Percentiles rank a stretch among this genome's conserved stretches.
These are phyloP conservation scores for Xylaria sp. DNA, from an alignment of 2,329 filamentous ascomycete species.

Conservation along the genomic window DNA sequence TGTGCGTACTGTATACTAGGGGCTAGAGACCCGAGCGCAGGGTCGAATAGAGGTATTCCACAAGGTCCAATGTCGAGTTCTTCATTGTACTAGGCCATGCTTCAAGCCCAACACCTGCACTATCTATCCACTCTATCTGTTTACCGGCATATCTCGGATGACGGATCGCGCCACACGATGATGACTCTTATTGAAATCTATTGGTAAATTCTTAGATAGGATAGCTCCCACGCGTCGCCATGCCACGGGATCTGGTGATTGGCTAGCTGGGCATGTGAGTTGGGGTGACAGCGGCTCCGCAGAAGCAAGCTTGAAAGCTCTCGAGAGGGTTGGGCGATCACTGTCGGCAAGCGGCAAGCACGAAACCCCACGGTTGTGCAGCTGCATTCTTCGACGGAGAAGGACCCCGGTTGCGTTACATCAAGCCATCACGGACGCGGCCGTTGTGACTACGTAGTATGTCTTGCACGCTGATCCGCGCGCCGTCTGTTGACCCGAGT, in stretches of 20 bases:
- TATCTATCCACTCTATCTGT: neutral
- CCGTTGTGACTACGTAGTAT: constrained; percentile 36
- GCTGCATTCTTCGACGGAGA: constrained; percentile 33
- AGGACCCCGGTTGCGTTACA: constrained; percentile 45
- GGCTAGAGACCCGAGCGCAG: too few species aligned
- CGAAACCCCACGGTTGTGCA: constrained; percentile 42
- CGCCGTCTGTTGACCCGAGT: constrained; percentile 22
- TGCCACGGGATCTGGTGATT: constrained; percentile 45
- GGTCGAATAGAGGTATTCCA: neutral
- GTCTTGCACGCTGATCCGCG: constrained; percentile 29
- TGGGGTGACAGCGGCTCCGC: constrained; percentile 36
- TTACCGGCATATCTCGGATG: constrained; percentile 33
- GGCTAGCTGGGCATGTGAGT: constrained; percentile 42
- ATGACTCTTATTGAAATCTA: constrained; percentile 28
- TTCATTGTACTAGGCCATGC: neutral
- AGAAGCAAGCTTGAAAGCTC: constrained; percentile 30
- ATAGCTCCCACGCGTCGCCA: constrained; percentile 21
- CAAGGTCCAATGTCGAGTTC: neutral
- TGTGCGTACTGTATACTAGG: neutral
- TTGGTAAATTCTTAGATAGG: constrained; percentile 17
- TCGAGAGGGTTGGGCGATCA: constrained; percentile 43
- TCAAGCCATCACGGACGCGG: constrained; percentile 41
- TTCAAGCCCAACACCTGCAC: neutral
- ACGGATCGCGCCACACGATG: constrained; percentile 46
- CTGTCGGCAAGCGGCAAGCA: constrained; percentile 45